Evolutionary conservation across 2,329 filamentous ascomycete genomes (phyloP).

Genomic region (Aureobasidium uvarum): DNA sequence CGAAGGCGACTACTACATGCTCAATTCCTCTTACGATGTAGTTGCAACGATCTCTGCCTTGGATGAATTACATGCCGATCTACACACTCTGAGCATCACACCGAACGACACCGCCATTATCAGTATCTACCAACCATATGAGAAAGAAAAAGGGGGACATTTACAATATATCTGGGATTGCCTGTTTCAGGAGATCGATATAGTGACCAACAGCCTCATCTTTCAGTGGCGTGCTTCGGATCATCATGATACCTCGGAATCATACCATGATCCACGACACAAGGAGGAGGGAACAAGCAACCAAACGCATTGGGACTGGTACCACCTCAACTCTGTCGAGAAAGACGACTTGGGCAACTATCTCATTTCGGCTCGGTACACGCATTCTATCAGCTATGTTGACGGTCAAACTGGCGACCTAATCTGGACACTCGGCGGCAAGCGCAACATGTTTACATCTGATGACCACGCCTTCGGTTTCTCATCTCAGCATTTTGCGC

Average conservation of each 20-base stretch:
- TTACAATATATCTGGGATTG: conserved; percentile 46
- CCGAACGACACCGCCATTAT: conserved; percentile 45
- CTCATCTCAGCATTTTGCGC: conserved; percentile 53
- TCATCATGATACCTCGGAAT: conserved; percentile 34
- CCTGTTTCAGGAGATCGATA: conserved; percentile 47
- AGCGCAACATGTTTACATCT: conserved; percentile 34
- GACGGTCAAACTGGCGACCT: conserved; percentile 49
- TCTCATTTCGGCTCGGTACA: conserved; percentile 54
- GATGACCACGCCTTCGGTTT: conserved; percentile 36
- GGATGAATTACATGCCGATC: conserved; percentile 38
- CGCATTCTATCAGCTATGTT: conserved; percentile 50
- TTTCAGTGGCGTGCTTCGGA: conserved; percentile 45
- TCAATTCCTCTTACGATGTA: conserved; percentile 40
- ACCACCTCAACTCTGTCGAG: conserved; percentile 58
- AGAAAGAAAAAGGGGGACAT: conserved; percentile 36
- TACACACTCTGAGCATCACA: conserved; percentile 49
- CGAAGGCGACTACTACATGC: conserved; percentile 38
- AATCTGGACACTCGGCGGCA: conserved; percentile 52
- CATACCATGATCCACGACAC: conserved; percentile 38
- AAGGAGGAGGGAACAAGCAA: conserved; percentile 42
- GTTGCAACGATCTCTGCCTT: conserved; percentile 42
- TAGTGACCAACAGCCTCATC: conserved; percentile 41
- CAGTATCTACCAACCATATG: conserved; percentile 42
- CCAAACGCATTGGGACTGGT: conserved; percentile 48
- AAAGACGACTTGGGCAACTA: conserved; percentile 54